These are phyloP conservation scores for Phytophthora sp. DNA, from an alignment of 352 stramenopile species.

Conservation along the genomic window DNA sequence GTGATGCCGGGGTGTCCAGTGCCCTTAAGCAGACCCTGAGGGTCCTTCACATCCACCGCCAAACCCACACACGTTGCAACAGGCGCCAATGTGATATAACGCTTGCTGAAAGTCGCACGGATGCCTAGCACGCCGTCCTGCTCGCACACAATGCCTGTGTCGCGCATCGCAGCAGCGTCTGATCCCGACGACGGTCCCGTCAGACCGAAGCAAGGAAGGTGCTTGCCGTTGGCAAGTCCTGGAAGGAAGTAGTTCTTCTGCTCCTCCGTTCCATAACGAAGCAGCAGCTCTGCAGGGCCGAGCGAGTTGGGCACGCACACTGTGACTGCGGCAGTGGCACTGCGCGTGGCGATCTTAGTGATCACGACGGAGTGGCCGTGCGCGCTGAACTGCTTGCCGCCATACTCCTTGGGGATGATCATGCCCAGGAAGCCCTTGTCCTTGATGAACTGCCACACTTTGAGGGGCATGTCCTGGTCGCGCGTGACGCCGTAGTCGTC, in stretches of 20 bases:
- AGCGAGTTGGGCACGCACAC: conserved; percentile 98
- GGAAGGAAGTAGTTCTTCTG: conserved; percentile 98
- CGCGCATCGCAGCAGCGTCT: conserved; percentile 95
- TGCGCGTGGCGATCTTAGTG: conserved; percentile 94
- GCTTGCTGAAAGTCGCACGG: conserved; percentile 97
- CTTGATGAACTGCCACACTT: conserved; percentile 97
- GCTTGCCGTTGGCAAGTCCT: conserved; percentile 92
- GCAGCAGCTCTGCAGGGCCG: conserved; percentile 95
- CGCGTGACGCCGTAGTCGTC: conserved; percentile 96
- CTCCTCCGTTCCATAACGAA: conserved; percentile 95
- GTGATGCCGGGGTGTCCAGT: conserved; percentile 95
- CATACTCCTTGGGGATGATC: conserved; percentile 98
- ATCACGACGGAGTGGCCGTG: conserved; percentile 93
- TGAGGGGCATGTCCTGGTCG: conserved; percentile 91
- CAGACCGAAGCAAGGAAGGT: conserved; percentile 98
- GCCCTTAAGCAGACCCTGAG: conserved; percentile 94
- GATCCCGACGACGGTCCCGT: conserved; percentile 95
- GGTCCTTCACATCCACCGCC: conserved; percentile 97
- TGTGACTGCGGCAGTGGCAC: conserved; percentile 89
- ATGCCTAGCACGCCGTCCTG: conserved; percentile 96
- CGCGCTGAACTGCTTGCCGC: conserved; percentile 88
- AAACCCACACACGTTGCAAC: conserved; percentile 97
- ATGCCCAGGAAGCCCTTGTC: conserved; percentile 97
- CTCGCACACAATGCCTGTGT: conserved; percentile 94
- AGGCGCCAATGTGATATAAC: conserved; percentile 98